Evolutionary conservation across 2,329 filamentous ascomycete genomes (phyloP).

Genomic region (Coniochaeta hoffmannii): DNA sequence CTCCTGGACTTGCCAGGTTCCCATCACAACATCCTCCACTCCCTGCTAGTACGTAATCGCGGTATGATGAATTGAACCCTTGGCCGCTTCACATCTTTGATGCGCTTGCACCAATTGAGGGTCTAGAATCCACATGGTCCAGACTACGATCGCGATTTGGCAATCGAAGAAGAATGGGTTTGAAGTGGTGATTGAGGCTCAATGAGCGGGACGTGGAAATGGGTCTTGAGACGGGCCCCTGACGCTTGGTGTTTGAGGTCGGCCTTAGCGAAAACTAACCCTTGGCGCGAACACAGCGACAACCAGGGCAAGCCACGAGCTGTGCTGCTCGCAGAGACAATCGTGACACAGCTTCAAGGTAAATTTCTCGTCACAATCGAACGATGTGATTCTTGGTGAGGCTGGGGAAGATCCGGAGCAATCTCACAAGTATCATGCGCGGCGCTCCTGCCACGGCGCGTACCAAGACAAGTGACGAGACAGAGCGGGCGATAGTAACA

Average conservation of each 20-base stretch:
- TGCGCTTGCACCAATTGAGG: not conserved
- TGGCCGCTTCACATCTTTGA: not conserved
- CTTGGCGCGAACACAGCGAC: not conserved
- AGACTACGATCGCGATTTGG: not conserved
- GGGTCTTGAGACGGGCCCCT: constrained; percentile 22
- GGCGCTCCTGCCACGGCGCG: not conserved
- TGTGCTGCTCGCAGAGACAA: not conserved
- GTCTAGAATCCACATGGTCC: not conserved
- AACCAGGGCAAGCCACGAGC: not conserved
- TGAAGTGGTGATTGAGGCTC: constrained; percentile 8
- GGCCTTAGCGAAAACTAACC: constrained; percentile 15
- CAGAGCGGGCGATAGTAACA: not conserved
- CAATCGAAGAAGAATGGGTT: not conserved
- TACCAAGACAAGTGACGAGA: not conserved
- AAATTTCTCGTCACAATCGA: not conserved
- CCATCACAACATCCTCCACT: not conserved
- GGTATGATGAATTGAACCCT: not conserved
- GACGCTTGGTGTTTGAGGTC: constrained; percentile 21
- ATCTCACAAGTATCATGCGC: not conserved
- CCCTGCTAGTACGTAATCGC: not conserved
- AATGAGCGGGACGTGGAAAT: constrained; percentile 8
- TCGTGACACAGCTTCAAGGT: not conserved
- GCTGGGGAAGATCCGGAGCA: not conserved
- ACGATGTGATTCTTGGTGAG: not conserved
- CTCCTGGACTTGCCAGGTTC: not conserved